These are phyloP conservation scores for Rhododendron griersonianum DNA, from an alignment of 148 eudicot species.

Conservation along the genomic window DNA sequence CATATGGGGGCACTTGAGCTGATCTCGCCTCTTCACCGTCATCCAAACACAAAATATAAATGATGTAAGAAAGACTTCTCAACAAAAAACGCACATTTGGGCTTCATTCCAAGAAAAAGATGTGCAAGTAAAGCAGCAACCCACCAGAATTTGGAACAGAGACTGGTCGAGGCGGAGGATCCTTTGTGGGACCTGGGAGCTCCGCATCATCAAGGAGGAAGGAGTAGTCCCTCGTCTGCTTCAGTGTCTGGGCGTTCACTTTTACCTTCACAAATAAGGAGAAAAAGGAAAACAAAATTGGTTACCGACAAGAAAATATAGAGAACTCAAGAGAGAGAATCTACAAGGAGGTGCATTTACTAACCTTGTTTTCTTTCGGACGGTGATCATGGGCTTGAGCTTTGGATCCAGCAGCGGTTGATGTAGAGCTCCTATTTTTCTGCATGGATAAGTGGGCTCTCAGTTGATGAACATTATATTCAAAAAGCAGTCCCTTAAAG, in stretches of 20 bases:
- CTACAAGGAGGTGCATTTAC: neutral
- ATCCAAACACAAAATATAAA: slow-evolving; percentile 31
- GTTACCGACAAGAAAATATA: neutral
- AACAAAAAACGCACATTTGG: slow-evolving; percentile 30
- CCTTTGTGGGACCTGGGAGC: slow-evolving; percentile 46
- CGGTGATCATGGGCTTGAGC: slow-evolving; percentile 30
- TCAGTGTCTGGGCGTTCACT: slow-evolving; percentile 57
- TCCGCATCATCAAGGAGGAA: slow-evolving; percentile 75
- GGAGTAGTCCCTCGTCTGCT: slow-evolving; percentile 85
- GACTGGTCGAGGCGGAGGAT: slow-evolving; percentile 30
- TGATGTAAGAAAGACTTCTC: slow-evolving; percentile 44
- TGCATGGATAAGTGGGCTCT: slow-evolving; percentile 15
- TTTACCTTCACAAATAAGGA: slow-evolving; percentile 36
- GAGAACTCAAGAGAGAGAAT: neutral
- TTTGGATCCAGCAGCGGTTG: slow-evolving; percentile 34
- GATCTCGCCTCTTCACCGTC: slow-evolving; percentile 65
- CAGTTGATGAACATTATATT: neutral
- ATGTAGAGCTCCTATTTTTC: slow-evolving; percentile 38
- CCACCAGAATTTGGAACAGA: slow-evolving; percentile 45
- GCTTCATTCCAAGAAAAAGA: slow-evolving; percentile 7
- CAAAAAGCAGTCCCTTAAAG: neutral
- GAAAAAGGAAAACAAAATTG: neutral
- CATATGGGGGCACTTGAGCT: slow-evolving; percentile 43
- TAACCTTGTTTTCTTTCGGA: slow-evolving; percentile 37
- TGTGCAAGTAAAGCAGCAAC: slow-evolving; percentile 14